These are phyloP conservation scores for Mycena indigotica DNA, from an alignment of 768 basidiomycete species.

Conservation along the genomic window DNA sequence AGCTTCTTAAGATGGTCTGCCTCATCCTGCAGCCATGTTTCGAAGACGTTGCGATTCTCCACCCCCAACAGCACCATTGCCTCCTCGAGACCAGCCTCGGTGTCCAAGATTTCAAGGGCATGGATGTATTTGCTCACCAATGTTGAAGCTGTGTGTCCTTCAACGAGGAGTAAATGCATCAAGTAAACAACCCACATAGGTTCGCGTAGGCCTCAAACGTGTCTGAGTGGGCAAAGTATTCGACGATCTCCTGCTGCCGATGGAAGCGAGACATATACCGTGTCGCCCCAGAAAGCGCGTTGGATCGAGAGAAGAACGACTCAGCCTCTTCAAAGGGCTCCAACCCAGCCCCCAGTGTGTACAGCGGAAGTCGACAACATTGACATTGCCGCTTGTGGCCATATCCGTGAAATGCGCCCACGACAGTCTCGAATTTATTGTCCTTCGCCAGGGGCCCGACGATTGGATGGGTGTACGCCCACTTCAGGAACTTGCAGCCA, in stretches of 20 bases:
- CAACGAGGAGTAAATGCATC: not conserved
- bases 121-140: not conserved
- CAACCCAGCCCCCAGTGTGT: constrained; percentile 5
- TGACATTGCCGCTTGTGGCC: not conserved
- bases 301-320: constrained; percentile 8
- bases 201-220: not conserved
- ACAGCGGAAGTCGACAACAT: not conserved
- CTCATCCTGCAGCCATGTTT: constrained; percentile 14
- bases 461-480: not conserved
- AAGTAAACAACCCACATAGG: not conserved
- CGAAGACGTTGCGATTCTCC: not conserved
- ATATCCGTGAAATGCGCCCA: not conserved
- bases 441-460: not conserved
- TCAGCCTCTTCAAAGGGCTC: constrained; percentile 14
- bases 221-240: constrained; percentile 2
- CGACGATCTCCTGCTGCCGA: constrained; percentile 6
- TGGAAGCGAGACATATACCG: not conserved
- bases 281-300: constrained; percentile 7
- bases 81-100: not conserved
- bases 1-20: constrained; percentile 14
- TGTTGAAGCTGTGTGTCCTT: not conserved
- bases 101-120: not conserved
- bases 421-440: not conserved
- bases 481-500: constrained; percentile 19
- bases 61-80: not conserved